These are phyloP conservation scores for Fusarium verrucosum DNA, from an alignment of 2,329 filamentous ascomycete species.

Conservation along the genomic window DNA sequence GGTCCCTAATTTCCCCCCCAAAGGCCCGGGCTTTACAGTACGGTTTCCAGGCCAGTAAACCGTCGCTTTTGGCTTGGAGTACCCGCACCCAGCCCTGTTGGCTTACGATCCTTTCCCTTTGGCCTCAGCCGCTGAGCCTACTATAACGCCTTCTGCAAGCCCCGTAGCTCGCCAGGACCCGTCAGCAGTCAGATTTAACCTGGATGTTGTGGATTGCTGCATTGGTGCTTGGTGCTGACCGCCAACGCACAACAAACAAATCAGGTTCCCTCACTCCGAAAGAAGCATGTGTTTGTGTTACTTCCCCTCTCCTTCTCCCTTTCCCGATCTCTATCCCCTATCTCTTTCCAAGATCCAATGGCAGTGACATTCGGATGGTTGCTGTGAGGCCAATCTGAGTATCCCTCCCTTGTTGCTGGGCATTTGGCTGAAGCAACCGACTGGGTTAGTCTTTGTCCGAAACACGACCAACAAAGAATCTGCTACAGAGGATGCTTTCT, in stretches of 20 bases:
- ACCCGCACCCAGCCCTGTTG: slow-evolving; percentile 39
- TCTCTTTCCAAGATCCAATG: background rate
- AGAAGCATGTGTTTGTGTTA: slow-evolving; percentile 18
- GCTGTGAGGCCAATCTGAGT: slow-evolving; percentile 20
- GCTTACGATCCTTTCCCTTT: slow-evolving; percentile 42
- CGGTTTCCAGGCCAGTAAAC: slow-evolving; percentile 23
- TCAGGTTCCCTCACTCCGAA: background rate
- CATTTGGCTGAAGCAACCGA: slow-evolving; percentile 21
- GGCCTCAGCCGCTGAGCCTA: slow-evolving; percentile 38
- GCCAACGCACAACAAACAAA: slow-evolving; percentile 16
- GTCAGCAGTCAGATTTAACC: slow-evolving; percentile 41
- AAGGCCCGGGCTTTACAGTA: slow-evolving; percentile 24
- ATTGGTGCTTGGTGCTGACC: slow-evolving; percentile 33
- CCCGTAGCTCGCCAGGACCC: slow-evolving; percentile 7
- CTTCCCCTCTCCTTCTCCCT: background rate
- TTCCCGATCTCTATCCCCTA: background rate
- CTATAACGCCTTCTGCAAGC: slow-evolving; percentile 36
- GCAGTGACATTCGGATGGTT: slow-evolving; percentile 20
- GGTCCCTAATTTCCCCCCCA: slow-evolving; percentile 38
- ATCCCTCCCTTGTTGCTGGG: slow-evolving; percentile 22
- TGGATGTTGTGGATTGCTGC: slow-evolving; percentile 17
- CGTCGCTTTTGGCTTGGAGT: slow-evolving; percentile 17
- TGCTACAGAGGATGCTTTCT: slow-evolving; percentile 26
- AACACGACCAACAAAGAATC: slow-evolving; percentile 33
- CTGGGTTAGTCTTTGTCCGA: slow-evolving; percentile 33